Evolutionary conservation across 1,284 basidiomycete species (phyloP).

Genomic region (Apiotrichum sp.): DNA sequence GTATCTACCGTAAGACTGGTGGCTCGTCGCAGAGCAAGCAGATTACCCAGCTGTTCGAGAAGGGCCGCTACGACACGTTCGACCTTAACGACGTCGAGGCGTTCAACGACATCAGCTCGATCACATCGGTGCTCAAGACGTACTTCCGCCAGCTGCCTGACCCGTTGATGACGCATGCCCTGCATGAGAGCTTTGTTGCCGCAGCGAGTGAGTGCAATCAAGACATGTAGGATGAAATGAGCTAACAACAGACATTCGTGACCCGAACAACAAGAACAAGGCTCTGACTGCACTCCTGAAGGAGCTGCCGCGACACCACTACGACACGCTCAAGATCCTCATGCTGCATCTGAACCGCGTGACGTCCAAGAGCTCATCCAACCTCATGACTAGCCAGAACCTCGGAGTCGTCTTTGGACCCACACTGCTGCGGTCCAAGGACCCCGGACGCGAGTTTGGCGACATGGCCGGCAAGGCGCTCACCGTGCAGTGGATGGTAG

Average conservation of each 20-base stretch:
- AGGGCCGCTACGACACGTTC: conserved; percentile 81
- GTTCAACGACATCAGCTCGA: conserved; percentile 95
- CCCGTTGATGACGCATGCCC: conserved; percentile 81
- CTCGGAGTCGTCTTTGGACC: conserved; percentile 99
- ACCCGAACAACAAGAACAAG: conserved; percentile 57
- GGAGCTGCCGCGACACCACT: conserved; percentile 79
- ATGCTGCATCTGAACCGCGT: conserved; percentile 86
- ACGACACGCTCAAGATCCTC: conserved; percentile 71
- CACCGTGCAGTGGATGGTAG: conserved; percentile 83
- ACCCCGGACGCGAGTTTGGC: conserved; percentile 82
- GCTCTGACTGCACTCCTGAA: conserved; percentile 65
- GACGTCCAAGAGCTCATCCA: conserved; percentile 61
- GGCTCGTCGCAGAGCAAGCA: conserved; percentile 85
- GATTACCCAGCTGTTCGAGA: conserved; percentile 92
- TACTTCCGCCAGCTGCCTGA: conserved; percentile 89
- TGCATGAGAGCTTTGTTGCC: conserved; percentile 83
- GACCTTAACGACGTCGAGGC: conserved; percentile 74
- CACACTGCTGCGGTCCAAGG: conserved; percentile 83
- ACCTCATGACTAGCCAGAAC: conserved; percentile 92
- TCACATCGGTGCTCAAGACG: conserved; percentile 94
- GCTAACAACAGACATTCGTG: conserved; percentile 53
- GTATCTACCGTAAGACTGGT: conserved; percentile 95
- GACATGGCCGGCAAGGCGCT: conserved; percentile 86
- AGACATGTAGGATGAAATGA: neutral
- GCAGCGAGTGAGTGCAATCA: conserved; percentile 54